These are phyloP conservation scores for Fusarium redolens DNA, from an alignment of 2,329 filamentous ascomycete species.

Conservation along the genomic window DNA sequence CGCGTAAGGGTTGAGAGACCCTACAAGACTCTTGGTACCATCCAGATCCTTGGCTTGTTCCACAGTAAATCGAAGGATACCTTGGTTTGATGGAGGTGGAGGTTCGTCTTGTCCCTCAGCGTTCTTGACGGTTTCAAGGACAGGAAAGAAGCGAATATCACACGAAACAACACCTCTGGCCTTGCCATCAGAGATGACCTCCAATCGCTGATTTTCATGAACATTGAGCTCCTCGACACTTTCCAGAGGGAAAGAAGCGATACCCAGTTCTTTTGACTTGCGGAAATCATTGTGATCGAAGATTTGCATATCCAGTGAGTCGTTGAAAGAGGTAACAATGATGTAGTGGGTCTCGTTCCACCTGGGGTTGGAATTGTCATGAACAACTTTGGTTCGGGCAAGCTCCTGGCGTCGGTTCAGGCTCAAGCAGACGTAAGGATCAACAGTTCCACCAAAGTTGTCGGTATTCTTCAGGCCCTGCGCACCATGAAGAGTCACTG, in stretches of 20 bases:
- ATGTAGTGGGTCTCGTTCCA: slow-evolving; percentile 99
- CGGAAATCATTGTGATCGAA: slow-evolving; percentile 96
- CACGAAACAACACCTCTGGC: slow-evolving; percentile 81
- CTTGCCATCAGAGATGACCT: slow-evolving; percentile 86
- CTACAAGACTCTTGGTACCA: slow-evolving; percentile 89
- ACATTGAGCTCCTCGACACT: slow-evolving; percentile 80
- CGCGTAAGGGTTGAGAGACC: slow-evolving; percentile 91
- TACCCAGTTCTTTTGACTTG: slow-evolving; percentile 95
- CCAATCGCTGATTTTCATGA: slow-evolving; percentile 86
- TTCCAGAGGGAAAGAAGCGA: slow-evolving; percentile 86
- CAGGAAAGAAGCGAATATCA: slow-evolving; percentile 95
- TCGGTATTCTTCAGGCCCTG: slow-evolving; percentile 95
- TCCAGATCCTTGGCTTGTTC: slow-evolving; percentile 98
- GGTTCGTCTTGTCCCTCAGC: slow-evolving; percentile 83
- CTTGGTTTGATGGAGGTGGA: slow-evolving; percentile 89
- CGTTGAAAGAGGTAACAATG: slow-evolving; percentile 90
- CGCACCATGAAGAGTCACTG: slow-evolving; percentile 90
- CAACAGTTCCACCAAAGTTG: slow-evolving; percentile 90
- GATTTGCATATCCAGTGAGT: slow-evolving; percentile 84
- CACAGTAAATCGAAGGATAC: slow-evolving; percentile 91
- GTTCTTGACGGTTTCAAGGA: slow-evolving; percentile 77
- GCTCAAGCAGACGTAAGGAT: slow-evolving; percentile 88
- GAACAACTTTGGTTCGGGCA: slow-evolving; percentile 87
- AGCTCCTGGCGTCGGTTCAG: slow-evolving; percentile 85
- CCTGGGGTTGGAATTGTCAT: slow-evolving; percentile 85